These are phyloP conservation scores for Populus nigra DNA, from an alignment of 345 rosid genomes.

Conservation along the genomic window DNA sequence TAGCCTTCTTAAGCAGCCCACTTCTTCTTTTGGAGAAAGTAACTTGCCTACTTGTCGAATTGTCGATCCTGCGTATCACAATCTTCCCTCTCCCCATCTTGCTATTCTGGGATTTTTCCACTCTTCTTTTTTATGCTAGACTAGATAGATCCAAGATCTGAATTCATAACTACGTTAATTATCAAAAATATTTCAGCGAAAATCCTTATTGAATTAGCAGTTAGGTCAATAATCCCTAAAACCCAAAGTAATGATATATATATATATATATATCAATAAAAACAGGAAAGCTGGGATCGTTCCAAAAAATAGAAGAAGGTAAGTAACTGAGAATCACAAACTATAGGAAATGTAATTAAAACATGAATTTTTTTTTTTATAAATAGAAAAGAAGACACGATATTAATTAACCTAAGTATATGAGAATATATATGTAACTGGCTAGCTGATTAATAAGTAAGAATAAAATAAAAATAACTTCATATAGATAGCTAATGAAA, in stretches of 20 bases:
- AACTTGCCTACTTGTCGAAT: conserved; percentile 56
- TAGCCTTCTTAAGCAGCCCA: conserved; percentile 50
- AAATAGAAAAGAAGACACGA: neutral
- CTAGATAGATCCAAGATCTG: conserved; percentile 17
- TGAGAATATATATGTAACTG: neutral
- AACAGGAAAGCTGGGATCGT: neutral
- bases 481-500: neutral
- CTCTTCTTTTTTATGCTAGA: neutral
- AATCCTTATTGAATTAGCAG: neutral
- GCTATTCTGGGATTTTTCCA: neutral
- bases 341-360: neutral
- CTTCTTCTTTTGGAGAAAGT: conserved; percentile 54
- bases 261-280: neutral
- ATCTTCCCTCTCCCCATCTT: conserved; percentile 67
- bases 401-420: neutral
- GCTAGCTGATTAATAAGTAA: neutral
- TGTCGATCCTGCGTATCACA: conserved; percentile 50
- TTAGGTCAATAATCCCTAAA: neutral
- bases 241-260: neutral
- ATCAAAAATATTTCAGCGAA: neutral
- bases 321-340: neutral
- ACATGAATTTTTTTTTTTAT: neutral
- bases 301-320: neutral
- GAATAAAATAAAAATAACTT: neutral
- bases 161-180: conserved; percentile 7